Evolutionary conservation across 2,329 filamentous ascomycete species (phyloP), one percentile per base, ranked within the genome.

Genomic region (Talaromyces sp.): DNA sequence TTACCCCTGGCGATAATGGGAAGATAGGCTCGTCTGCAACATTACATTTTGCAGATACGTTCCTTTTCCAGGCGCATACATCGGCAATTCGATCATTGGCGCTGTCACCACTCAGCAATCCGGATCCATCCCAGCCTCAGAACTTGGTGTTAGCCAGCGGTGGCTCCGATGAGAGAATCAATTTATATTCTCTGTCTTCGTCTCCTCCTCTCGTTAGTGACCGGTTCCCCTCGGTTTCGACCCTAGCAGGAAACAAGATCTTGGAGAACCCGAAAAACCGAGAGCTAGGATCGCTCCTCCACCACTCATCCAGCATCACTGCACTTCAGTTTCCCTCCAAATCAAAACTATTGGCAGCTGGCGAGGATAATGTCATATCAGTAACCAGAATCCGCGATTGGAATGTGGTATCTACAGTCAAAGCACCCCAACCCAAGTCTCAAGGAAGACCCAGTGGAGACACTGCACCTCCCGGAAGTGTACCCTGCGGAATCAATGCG

Each of bases 41-140:
- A 17, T 80, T 87, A 58, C 82, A 87, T 56, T 98, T 97, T 71
- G 85, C 90, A 66, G 93, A 98, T 75, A 93, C 90, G 0, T 99
- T 99, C 75, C 84, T 99, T 60, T 97, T 99, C 84, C 91, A 93
- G 71, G 93, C 95, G 14, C 95, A 99, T 77, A 84, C 86, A 60
- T 96, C 93, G 13, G 89, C 95, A 4, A 91, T 99, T 72, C 89
- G 92, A 68, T 96, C 91, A 72, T 82, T 99, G 35, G 91, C 93
- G 26, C 78, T 97, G 63, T 97, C 93, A 9, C 89, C 89, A 3
- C 81, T 89, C 0, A 90, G 90, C 13, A 83, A 82, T 21, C 69
- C 71, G 43, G 71, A 75, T 62, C 70, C 72, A 79, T 60, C 81
- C 79, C 13, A 85, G 81, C 65, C 87, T n/a, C 89, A 91, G 71